phyloP scores from a whole-genome alignment of 2,329 filamentous ascomycete species.

The Colletotrichum musicola region DNA sequence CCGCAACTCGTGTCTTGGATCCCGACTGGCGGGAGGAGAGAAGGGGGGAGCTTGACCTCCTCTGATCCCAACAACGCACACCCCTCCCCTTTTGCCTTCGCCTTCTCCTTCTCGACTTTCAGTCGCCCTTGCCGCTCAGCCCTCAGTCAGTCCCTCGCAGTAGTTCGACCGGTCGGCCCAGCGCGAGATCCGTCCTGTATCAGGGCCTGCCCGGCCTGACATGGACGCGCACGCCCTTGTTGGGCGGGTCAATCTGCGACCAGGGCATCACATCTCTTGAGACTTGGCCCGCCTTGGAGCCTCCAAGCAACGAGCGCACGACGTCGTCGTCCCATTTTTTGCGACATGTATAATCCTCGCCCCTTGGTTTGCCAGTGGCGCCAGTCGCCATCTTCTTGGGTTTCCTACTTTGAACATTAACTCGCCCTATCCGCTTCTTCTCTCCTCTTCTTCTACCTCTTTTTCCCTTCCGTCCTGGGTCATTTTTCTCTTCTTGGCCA shows the following conservation, averaged over 20 bases:
- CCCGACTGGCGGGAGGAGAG: constrained; percentile 20
- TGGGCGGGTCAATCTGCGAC: constrained; percentile 35
- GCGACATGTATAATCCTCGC: constrained; percentile 38
- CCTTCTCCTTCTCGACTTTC: background rate
- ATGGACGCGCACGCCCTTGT: constrained; percentile 37
- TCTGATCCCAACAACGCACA: constrained; percentile 19
- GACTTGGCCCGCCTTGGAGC: constrained; percentile 33
- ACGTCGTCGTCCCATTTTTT: constrained; percentile 39
- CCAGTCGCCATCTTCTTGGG: constrained; percentile 17
- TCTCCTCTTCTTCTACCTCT: background rate
- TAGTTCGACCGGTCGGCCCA: constrained; percentile 30
- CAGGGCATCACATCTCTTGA: constrained; percentile 39
- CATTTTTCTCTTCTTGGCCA: constrained; percentile 29
- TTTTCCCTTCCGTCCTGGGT: background rate
- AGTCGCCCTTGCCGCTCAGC: constrained; percentile 1
- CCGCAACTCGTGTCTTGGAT: constrained; percentile 35
- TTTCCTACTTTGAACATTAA: constrained; percentile 38
- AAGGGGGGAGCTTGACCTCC: constrained; percentile 6
- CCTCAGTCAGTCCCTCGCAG: constrained; percentile 9
- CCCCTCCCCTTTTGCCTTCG: background rate
- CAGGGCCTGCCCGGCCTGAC: constrained; percentile 27
- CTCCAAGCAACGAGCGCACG: constrained; percentile 37
- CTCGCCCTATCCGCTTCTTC: background rate
- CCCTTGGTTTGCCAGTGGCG: background rate
- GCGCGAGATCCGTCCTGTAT: constrained; percentile 11